These are phyloP conservation scores for Lanmaoa pseudosensibilis DNA, from an alignment of 768 basidiomycete species.

Conservation along the genomic window DNA sequence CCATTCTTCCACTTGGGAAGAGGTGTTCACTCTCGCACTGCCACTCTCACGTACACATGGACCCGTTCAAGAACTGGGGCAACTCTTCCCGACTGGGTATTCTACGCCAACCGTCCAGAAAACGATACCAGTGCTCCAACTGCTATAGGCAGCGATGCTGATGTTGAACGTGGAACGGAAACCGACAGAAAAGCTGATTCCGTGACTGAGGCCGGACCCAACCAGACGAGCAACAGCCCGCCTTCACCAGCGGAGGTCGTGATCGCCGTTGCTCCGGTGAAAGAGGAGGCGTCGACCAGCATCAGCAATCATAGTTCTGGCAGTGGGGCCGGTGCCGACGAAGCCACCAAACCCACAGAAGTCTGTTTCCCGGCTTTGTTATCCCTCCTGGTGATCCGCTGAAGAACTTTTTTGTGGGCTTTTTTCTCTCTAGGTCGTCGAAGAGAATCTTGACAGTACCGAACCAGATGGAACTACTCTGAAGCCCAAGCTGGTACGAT, in stretches of 20 bases:
- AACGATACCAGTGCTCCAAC: neutral
- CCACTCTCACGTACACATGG: conserved; percentile 46
- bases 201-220: neutral
- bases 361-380: conserved; percentile 20
- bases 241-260: neutral
- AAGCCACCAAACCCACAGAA: conserved; percentile 5
- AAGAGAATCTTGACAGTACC: neutral
- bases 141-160: neutral
- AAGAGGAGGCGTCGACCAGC: neutral
- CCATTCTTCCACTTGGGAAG: conserved; percentile 61
- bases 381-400: conserved; percentile 6
- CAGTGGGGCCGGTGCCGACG: neutral
- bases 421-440: conserved; percentile 13
- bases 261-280: neutral
- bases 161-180: conserved; percentile 24
- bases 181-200: neutral
- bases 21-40: conserved; percentile 44
- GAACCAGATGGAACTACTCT: neutral
- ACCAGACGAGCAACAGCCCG: neutral
- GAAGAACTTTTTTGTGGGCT: conserved; percentile 9
- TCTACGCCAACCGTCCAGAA: conserved; percentile 32
- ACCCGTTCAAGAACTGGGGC: conserved; percentile 35
- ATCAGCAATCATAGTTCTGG: neutral
- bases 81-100: conserved; percentile 47
- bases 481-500: conserved; percentile 30